phyloP scores from a whole-genome alignment of 129 eudicot genomes.

The Calendula officinalis region DNA sequence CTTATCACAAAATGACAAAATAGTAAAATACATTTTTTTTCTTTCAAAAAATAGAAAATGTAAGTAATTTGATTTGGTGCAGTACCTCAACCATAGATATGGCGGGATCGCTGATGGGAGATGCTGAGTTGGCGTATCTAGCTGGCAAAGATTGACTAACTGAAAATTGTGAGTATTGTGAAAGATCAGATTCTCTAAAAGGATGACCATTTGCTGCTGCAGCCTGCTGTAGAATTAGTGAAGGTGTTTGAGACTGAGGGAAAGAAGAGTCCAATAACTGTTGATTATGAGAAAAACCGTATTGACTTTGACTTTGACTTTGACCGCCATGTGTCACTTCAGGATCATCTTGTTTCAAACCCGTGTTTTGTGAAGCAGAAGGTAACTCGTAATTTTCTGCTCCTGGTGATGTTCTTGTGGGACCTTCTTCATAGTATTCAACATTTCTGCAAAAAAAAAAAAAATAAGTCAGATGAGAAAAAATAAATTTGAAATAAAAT shows the following conservation, averaged over 20 bases:
- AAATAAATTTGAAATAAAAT: background rate
- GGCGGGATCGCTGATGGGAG: slow-evolving; percentile 68
- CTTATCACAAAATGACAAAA: no score
- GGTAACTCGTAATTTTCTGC: slow-evolving; percentile 54
- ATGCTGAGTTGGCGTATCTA: slow-evolving; percentile 57
- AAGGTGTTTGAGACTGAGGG: slow-evolving; percentile 49
- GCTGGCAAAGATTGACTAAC: slow-evolving; percentile 62
- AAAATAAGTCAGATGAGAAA: slow-evolving; percentile 7
- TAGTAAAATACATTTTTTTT: no score
- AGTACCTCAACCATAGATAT: slow-evolving; percentile 62
- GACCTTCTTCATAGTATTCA: slow-evolving; percentile 68
- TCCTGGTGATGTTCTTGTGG: slow-evolving; percentile 36
- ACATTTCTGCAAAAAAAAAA: slow-evolving; percentile 43
- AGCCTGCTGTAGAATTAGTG: slow-evolving; percentile 42
- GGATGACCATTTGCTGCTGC: slow-evolving; percentile 56
- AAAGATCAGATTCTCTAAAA: slow-evolving; percentile 66
- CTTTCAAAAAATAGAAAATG: no score
- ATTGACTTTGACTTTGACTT: slow-evolving; percentile 57
- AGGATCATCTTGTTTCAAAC: slow-evolving; percentile 59
- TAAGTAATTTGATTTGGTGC: no score
- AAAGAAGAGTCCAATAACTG: slow-evolving; percentile 53
- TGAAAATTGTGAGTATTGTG: slow-evolving; percentile 65
- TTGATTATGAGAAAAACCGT: slow-evolving; percentile 55
- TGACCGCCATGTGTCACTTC: slow-evolving; percentile 52
- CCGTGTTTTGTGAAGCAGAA: slow-evolving; percentile 66